These are phyloP conservation scores for Diplodia mutila DNA, from an alignment of 2,329 filamentous ascomycete genomes.

Conservation along the genomic window DNA sequence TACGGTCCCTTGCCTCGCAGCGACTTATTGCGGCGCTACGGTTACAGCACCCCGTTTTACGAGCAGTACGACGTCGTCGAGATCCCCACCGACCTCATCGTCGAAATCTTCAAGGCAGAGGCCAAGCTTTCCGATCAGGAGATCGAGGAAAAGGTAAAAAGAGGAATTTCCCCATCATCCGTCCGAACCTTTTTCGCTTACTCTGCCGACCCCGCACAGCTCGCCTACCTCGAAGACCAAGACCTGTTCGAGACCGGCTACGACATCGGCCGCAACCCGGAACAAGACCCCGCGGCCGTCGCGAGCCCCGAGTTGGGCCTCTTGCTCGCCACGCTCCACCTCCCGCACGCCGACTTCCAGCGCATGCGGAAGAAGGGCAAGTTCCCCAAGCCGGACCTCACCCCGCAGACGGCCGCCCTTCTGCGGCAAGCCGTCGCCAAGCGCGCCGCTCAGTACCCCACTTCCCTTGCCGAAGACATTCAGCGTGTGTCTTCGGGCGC, in stretches of 20 bases:
- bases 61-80: slow-evolving; percentile 82
- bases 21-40: slow-evolving; percentile 81
- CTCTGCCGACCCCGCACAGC: slow-evolving; percentile 28
- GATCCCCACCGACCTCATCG: slow-evolving; percentile 65
- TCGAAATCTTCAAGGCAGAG: slow-evolving; percentile 50
- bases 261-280: slow-evolving; percentile 51
- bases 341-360: slow-evolving; percentile 47
- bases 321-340: slow-evolving; percentile 51
- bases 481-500: slow-evolving; percentile 11
- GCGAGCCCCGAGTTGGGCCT: slow-evolving; percentile 48
- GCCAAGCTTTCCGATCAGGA: slow-evolving; percentile 43
- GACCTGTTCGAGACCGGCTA: slow-evolving; percentile 74
- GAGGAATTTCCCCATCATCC: not conserved
- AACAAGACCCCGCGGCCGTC: slow-evolving; percentile 36
- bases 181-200: not conserved
- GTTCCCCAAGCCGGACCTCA: slow-evolving; percentile 49
- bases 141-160: slow-evolving; percentile 33
- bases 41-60: slow-evolving; percentile 82
- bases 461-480: slow-evolving; percentile 56
- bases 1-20: slow-evolving; percentile 83
- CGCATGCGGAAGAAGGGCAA: slow-evolving; percentile 47
- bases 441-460: slow-evolving; percentile 55
- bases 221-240: slow-evolving; percentile 64
- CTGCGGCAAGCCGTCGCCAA: slow-evolving; percentile 46
- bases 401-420: slow-evolving; percentile 44